Evolutionary conservation across 164 flowering plant genomes (phyloP), one percentile per base, ranked within the genome.

Genomic region (Chloranthus sessilifolius): DNA sequence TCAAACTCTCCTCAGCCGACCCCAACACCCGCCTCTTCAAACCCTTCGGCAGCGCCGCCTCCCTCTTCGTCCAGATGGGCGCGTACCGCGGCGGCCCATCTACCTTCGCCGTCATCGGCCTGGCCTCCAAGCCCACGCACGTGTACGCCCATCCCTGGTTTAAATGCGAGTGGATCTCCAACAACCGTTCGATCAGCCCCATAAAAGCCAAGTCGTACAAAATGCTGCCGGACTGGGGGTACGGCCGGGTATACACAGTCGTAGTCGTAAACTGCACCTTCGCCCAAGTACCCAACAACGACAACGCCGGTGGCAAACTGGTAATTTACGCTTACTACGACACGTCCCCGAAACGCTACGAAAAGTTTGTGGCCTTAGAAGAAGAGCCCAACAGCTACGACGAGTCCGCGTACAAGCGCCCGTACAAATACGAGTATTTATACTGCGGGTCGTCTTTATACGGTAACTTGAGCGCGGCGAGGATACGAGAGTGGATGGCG

Each of bases 141-240:
- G 77, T 83, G 3, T 83, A 27, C 56, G 79, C 75, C 8, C 41
- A 46, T 1, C 86, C 90, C 1, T 74, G 75, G 78, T 83, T 56
- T 72, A 69, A 76, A 46, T 83, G 91, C 65, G 76, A 78, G 66
- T 83, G 78, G 78, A 53, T 78, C 60, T 65, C 78, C 16, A 60
- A 52, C 58, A 59, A 61, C 44, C 60, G 47, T 1, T 60, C 65
- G 4, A 22, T 47, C 56, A 2, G 16, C 63, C 1, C 40, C 75
- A 22, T 60, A 7, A 48, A 61, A 12, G 47, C 80, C 28, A 65
- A 72, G 15, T 72, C 77, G 28, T 68, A 46, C 38, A 80, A 80
- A 42, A 80, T 82, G 62, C 76, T 80, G 1, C 83, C 90, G 1
- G 90, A 82, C 38, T 82, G 90, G 90, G 90, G 90, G 7, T 79